Percentiles rank a stretch among this genome's conserved stretches.
These are phyloP conservation scores for Penicillium nucicola DNA, from an alignment of 495 filamentous ascomycete genomes.

Conservation along the genomic window DNA sequence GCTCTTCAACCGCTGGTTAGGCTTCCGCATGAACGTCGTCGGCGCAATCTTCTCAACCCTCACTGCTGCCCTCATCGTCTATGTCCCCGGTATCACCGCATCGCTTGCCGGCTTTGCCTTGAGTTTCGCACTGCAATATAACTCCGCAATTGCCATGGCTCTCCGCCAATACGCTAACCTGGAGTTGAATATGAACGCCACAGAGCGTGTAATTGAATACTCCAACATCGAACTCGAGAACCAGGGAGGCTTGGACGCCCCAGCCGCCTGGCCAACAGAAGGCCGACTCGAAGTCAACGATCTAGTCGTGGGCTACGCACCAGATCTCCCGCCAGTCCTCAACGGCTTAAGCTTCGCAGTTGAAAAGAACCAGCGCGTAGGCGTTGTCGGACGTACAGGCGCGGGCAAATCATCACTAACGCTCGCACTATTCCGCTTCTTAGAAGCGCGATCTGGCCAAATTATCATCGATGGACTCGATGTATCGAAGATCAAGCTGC, in stretches of 20 bases:
- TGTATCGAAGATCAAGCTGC: constrained; percentile 69
- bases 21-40: constrained; percentile 64
- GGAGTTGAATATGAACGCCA: constrained; percentile 82
- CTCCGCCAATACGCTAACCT: constrained; percentile 51
- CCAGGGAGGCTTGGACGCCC: constrained; percentile 53
- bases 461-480: constrained; percentile 77
- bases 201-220: constrained; percentile 81
- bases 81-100: constrained; percentile 62
- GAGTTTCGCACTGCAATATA: constrained; percentile 55
- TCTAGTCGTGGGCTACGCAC: constrained; percentile 72
- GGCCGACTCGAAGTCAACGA: constrained; percentile 71
- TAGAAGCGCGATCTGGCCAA: constrained; percentile 67
- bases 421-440: constrained; percentile 78
- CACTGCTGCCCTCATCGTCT: constrained; percentile 62
- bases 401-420: constrained; percentile 85
- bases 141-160: constrained; percentile 42
- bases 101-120: constrained; percentile 79
- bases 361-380: constrained; percentile 70
- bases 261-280: constrained; percentile 77
- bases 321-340: constrained; percentile 70
- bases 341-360: constrained; percentile 71
- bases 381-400: constrained; percentile 82
- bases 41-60: constrained; percentile 67
- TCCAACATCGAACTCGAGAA: constrained; percentile 67
- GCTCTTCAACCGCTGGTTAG: constrained; percentile 74